Evolutionary conservation across 331 rosid genomes (phyloP), one percentile per base, ranked within the genome.

Genomic region (Stylosanthes scabra): DNA sequence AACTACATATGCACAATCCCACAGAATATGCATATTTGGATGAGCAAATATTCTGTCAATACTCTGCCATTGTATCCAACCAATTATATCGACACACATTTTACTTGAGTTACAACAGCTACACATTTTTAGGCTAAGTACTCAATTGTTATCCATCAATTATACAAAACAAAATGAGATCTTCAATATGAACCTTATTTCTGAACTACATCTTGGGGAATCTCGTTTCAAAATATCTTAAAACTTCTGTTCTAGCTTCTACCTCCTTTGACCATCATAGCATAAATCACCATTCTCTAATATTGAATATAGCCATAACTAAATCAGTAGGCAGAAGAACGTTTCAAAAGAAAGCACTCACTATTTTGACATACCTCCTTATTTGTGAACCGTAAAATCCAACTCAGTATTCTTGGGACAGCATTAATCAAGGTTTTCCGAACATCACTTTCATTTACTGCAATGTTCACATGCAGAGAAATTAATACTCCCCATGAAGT

Each of bases 401-500:
- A 91, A 66, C 60, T 83, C 78, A 89, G 77, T 62, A 94, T 59
- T 80, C 75, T 92, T 37, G 97, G 99, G 76, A 91, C 74, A 71
- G 93, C 90, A 65, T 85, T 89, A 65, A 80, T 75, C 81, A 94
- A 79, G 57, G 81, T 87, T 83, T 82, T 86, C 77, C 70, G 77
- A 52, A 89, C 71, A 68, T 91, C 96, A 25, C 72, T 84, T 84
- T 93, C 93, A 68, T 75, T 82, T 70, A 81, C 97, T 91, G 87
- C 85, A 84, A 83, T 59, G 10, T 60, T 51, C 74, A 76, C 74
- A 75, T 13, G 61, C 27, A 55, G 59, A 68, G 55, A 78, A 59
- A 66, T 63, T 39, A 74, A 60, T 41, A 68, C 49, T 50, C 74
- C 68, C 52, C 9, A n/a, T 29, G 55, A 58, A 70, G 74, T 81